Conservation (phyloP, 441 rosid species). For the Gossypium trilobum region DNA sequence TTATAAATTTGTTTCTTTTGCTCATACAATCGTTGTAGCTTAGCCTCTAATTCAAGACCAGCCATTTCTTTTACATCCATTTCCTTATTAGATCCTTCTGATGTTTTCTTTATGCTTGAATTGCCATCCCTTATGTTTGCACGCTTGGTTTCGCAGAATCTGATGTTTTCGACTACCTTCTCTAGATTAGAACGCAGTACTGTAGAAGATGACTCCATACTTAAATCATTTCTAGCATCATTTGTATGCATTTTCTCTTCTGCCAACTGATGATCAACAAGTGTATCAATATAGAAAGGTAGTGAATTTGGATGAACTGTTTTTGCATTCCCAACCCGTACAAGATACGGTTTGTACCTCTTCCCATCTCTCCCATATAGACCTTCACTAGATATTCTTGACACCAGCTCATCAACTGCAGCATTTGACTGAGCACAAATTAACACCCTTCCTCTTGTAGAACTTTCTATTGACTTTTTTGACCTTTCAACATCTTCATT, state of each 20-base stretch:
- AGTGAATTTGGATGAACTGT: conserved; percentile 81
- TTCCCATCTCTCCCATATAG: conserved; percentile 82
- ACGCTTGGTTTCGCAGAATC: conserved; percentile 80
- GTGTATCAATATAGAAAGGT: conserved; percentile 80
- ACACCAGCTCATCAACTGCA: conserved; percentile 96
- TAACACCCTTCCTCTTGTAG: conserved; percentile 68
- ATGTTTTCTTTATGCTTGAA: conserved; percentile 36
- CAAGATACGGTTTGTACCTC: conserved; percentile 87
- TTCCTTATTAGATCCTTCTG: conserved; percentile 32
- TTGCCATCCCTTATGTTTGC: conserved; percentile 68
- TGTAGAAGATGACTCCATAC: conserved; percentile 48
- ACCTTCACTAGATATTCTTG: conserved; percentile 73
- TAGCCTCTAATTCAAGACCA: conserved; percentile 55
- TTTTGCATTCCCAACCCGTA: conserved; percentile 93
- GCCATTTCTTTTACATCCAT: conserved; percentile 59
- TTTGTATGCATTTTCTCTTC: conserved; percentile 51
- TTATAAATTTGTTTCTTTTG: conserved; percentile 77
- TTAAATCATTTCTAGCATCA: conserved; percentile 39
- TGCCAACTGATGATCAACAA: conserved; percentile 77
- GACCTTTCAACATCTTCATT: conserved; percentile 44
- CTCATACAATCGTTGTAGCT: conserved; percentile 67
- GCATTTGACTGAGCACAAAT: conserved; percentile 99
- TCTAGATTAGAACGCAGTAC: conserved; percentile 70
- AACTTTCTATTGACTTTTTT: conserved; percentile 40
- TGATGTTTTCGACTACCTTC: conserved; percentile 69